A percentile compares a stretch with the other conserved stretches of the same genome.
Conservation (phyloP, 2,329 filamentous ascomycete genomes). For the Aspergillus sp. region DNA sequence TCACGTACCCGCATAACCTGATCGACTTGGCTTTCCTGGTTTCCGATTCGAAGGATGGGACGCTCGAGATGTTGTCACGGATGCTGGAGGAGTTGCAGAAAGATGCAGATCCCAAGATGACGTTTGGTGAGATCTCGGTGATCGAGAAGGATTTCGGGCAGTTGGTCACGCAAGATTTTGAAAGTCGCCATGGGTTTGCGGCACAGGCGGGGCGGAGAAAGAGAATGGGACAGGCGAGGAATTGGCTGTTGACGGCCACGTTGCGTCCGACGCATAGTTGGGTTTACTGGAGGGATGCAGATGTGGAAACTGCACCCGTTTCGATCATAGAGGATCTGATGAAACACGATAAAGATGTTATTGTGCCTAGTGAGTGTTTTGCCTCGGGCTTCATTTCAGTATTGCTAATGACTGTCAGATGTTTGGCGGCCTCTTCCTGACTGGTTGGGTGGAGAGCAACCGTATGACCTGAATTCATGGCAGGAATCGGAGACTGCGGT, state of each 20-base stretch:
- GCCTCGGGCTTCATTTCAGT: not conserved
- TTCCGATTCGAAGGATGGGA: conserved; percentile 92
- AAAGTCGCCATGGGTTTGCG: conserved; percentile 93
- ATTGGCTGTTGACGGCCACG: conserved; percentile 92
- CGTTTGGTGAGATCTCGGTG: conserved; percentile 92
- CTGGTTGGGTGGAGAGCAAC: conserved; percentile 96
- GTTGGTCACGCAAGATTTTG: conserved; percentile 93
- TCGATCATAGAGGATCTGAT: conserved; percentile 97
- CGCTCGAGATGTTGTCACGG: conserved; percentile 64
- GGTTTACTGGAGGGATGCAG: conserved; percentile 99
- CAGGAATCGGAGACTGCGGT: conserved; percentile 97
- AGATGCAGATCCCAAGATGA: conserved; percentile 67
- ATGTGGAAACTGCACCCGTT: conserved; percentile 93
- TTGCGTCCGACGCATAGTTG: conserved; percentile 92
- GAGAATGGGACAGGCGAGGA: conserved; percentile 93
- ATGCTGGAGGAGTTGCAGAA: conserved; percentile 72
- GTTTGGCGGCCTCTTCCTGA: conserved; percentile 98
- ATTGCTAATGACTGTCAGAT: conserved; percentile 44
- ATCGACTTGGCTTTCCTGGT: conserved; percentile 96
- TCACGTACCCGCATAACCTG: conserved; percentile 93
- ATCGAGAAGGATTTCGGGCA: conserved; percentile 99
- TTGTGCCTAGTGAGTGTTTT: conserved; percentile 80
- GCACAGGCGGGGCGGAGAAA: conserved; percentile 90
- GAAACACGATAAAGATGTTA: conserved; percentile 97
- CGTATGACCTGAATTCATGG: conserved; percentile 98